Evolutionary conservation across 2,329 filamentous ascomycete genomes (phyloP).

Genomic region (Trichoderma simmonsii): DNA sequence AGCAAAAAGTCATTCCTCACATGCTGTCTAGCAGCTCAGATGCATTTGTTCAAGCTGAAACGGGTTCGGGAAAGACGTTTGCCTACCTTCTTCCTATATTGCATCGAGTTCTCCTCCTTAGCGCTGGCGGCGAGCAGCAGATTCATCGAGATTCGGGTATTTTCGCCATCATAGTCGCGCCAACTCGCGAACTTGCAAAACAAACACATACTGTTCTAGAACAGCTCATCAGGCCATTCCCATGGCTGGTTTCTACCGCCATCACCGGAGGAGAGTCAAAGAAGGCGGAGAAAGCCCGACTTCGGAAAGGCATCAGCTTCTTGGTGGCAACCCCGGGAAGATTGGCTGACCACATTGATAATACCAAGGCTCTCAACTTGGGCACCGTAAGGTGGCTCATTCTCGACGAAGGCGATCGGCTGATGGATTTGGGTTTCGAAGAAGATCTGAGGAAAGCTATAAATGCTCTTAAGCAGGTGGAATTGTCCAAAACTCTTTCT

Average conservation of each 20-base stretch:
- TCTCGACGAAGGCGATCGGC: constrained; percentile 91
- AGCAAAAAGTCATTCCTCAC: constrained; percentile 82
- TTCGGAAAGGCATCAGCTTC: constrained; percentile 94
- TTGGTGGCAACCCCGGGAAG: constrained; percentile 91
- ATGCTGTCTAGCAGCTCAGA: constrained; percentile 78
- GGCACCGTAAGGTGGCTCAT: constrained; percentile 90
- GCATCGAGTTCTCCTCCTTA: constrained; percentile 78
- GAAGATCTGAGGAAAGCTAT: constrained; percentile 89
- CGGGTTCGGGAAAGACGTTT: constrained; percentile 93
- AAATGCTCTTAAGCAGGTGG: constrained; percentile 66
- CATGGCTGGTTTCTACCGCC: constrained; percentile 90
- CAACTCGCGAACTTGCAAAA: constrained; percentile 89
- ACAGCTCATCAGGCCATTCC: constrained; percentile 78
- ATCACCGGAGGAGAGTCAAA: constrained; percentile 69
- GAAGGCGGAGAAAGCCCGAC: constrained; percentile 82
- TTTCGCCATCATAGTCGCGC: constrained; percentile 90
- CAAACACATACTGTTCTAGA: constrained; percentile 89
- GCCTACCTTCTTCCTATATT: constrained; percentile 94
- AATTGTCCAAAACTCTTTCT: constrained; percentile 56
- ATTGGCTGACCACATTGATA: constrained; percentile 85
- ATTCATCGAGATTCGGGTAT: constrained; percentile 83
- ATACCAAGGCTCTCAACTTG: constrained; percentile 85
- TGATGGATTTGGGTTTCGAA: constrained; percentile 98
- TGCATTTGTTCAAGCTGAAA: constrained; percentile 95
- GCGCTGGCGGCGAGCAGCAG: constrained; percentile 51